Evolutionary conservation across 73 alveolate genomes (phyloP), one percentile per base, ranked within the genome.

Genomic region (Paramecium sonneborni): DNA sequence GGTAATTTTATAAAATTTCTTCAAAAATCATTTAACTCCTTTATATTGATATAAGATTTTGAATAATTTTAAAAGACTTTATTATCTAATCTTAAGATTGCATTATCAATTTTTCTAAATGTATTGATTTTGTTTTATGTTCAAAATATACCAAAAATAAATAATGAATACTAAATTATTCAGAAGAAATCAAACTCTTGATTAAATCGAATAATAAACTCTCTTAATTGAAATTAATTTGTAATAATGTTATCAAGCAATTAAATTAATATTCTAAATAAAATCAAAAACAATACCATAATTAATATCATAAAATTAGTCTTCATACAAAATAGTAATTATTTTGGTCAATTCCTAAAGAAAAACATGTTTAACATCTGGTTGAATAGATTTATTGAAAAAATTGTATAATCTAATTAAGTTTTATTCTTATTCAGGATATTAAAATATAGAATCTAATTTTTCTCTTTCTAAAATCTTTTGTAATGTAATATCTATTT

Each of bases 241-340:
- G 12, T 10, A 62, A n/a, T 26, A 62, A n/a, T 26, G 84, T 62
- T 3, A 12, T 26, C 20, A 62, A 62, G 24, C 84, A 62, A 62
- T 62, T 62, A 62, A 62, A 62, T 23, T 24, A 21, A 24, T 62
- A 62, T 62, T 62, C 84, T 62, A 62, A 5, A 26, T 52, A 26
- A 30, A 14, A 62, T 14, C 11, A 62, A 11, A 26, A 6, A 3
- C 24, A 24, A 62, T 62, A 62, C 84, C 86, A 72, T 28, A 35
- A 72, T 72, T 38, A 4, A 72, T 18, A 72, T 72, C 86, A 34
- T 72, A 72, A 34, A 72, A 72, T 72, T 72, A 37, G 14, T 72
- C 86, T 37, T 72, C 86, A 72, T 72, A 72, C 35, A 72, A 20
- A 15, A 15, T 35, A 0, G 14, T 30, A 8, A 72, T 35, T 10